Base-by-base conservation (phyloP, 1,284 basidiomycete species). In the Rhodotorula mucilaginosa region DNA sequence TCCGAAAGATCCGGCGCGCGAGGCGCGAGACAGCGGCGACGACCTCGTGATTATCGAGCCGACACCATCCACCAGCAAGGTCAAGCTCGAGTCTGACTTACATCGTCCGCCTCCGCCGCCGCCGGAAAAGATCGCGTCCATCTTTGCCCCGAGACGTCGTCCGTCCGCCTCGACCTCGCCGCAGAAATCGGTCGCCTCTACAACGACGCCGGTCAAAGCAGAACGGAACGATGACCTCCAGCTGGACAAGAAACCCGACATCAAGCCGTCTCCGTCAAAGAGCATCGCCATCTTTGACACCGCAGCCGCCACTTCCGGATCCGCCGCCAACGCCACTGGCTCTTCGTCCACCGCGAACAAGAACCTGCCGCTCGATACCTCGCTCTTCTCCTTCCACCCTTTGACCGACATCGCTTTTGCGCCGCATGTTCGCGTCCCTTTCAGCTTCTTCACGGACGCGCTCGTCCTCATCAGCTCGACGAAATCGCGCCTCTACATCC, bases 401-500 rank as follows among this genome's bases (percentile, higher is more conserved):
- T 76, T 47, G 3, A 57, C n/a, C 16, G 74, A 77, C 65, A 65
- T 78, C 58, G 52, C 73, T n/a, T 63, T 64, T 12, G 34, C 26
- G 3, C 67, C 70, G 0, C 61, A 71, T 12, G 34, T 58, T 3
- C 63, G 81, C 23, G 79, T 90, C 13, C 92, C 93, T 0, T 97
- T 94, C 80, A 87, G 89, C 2, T 90, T 95, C 76, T 85, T 97
- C 31, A 88, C 89, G 1, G 88, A 90, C 75, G 87, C 90, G 1
- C 88, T 96, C 52, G 85, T 87, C 12, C 86, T 87, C 47, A 83
- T 96, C 18, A 88, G 88, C 1, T 82, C 85, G 39, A 97, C 93
- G 0, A 86, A 89, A 34, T 94, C 92, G 21, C 87, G 94, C n/a
- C 89, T 91, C 58, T 81, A 85, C 47, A 96, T 97, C 74, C 83